These are phyloP conservation scores for Yamadazyma atlantica DNA, from an alignment of 1,139 yeast genomes.

Conservation along the genomic window DNA sequence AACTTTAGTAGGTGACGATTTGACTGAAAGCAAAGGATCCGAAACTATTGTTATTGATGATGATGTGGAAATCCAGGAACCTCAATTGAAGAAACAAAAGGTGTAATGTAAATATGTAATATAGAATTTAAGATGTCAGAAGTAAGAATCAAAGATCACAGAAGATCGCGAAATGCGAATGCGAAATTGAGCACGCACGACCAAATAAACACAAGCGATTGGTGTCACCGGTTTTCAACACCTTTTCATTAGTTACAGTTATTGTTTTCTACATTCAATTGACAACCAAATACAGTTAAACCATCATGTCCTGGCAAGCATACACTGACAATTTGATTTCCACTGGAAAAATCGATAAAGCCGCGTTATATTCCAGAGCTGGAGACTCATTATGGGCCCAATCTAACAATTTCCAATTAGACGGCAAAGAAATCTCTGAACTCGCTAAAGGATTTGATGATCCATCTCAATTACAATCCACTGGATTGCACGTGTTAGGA, in stretches of 20 bases:
- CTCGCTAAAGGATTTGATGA: constrained; percentile 81
- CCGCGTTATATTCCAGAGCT: constrained; percentile 89
- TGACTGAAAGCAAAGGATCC: constrained; percentile 3
- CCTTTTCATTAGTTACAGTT: no score
- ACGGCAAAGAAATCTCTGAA: constrained; percentile 67
- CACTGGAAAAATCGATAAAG: constrained; percentile 86
- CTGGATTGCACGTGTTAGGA: constrained; percentile 82
- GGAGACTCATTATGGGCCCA: constrained; percentile 97
- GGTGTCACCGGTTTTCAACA: not conserved
- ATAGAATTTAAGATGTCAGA: no score
- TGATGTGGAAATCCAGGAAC: constrained; percentile 15
- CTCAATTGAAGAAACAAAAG: constrained; percentile 23
- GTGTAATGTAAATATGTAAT: constrained; percentile 4
- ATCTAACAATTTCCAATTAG: constrained; percentile 67
- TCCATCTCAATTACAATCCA: constrained; percentile 74
- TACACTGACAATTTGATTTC: constrained; percentile 90
- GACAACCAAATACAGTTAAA: not conserved
- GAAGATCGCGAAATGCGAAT: no score
- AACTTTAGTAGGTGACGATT: no score
- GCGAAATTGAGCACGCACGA: not conserved
- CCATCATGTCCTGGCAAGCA: constrained; percentile 56
- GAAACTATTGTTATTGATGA: constrained; percentile 12
- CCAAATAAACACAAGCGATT: not conserved
- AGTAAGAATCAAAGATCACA: no score
- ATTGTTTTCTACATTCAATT: not conserved